These are phyloP conservation scores for Ceratocystis colombiana DNA, from an alignment of 2,329 filamentous ascomycete genomes.

Conservation along the genomic window DNA sequence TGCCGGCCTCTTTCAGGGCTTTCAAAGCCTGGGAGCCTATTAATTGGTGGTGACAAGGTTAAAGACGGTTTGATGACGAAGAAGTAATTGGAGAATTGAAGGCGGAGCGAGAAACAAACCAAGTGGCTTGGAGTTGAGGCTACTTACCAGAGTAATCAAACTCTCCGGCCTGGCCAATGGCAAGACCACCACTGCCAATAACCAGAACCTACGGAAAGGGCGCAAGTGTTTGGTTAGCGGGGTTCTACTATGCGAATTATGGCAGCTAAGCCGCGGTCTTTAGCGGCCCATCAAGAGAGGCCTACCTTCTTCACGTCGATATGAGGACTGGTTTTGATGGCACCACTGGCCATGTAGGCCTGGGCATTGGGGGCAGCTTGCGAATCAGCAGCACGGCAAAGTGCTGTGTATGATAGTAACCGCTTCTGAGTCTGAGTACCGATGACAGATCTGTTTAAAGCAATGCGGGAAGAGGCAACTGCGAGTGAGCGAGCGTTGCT, in stretches of 20 bases:
- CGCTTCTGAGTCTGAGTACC: slow-evolving; percentile 36
- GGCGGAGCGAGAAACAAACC: neutral
- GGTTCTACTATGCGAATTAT: neutral
- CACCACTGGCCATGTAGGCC: slow-evolving; percentile 81
- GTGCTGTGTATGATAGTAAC: slow-evolving; percentile 40
- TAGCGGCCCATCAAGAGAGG: neutral
- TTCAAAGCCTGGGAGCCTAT: slow-evolving; percentile 91
- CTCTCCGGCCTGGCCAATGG: slow-evolving; percentile 95
- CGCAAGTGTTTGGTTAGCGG: slow-evolving; percentile 2
- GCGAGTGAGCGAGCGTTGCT: slow-evolving; percentile 20
- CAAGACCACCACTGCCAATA: slow-evolving; percentile 88
- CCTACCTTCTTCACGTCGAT: slow-evolving; percentile 79
- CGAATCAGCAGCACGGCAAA: slow-evolving; percentile 37
- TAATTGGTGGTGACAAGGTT: slow-evolving; percentile 25
- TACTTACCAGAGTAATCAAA: slow-evolving; percentile 93
- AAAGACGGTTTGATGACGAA: neutral
- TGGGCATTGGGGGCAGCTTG: slow-evolving; percentile 70
- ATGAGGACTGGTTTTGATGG: slow-evolving; percentile 65
- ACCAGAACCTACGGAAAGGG: slow-evolving; percentile 54
- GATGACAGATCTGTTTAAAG: slow-evolving; percentile 19
- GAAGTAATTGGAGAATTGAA: neutral
- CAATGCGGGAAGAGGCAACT: slow-evolving; percentile 20
- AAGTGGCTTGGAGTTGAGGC: slow-evolving; percentile 8
- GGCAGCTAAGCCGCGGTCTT: neutral
- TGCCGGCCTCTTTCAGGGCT: slow-evolving; percentile 88